A percentile compares a stretch with the other conserved stretches of the same genome.
Evolutionary conservation across 345 rosid species (phyloP).

Genomic region (Gossypium australe): DNA sequence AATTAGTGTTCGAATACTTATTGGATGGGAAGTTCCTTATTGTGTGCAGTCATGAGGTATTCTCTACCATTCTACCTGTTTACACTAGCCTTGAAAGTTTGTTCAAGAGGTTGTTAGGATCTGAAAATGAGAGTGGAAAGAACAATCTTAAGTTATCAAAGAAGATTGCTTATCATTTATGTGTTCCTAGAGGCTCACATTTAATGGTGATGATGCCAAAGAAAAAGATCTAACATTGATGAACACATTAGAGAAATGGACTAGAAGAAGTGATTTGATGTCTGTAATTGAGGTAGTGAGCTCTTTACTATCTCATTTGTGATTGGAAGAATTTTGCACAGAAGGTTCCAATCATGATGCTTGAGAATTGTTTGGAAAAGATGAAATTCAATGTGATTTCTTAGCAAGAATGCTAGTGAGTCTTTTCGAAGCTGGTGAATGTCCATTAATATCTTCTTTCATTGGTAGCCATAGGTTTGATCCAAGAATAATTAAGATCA

Average conservation of each 20-base stretch:
- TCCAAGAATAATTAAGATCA: background rate
- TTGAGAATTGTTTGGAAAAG: background rate
- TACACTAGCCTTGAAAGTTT: background rate
- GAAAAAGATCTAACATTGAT: background rate
- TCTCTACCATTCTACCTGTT: background rate
- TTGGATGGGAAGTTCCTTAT: background rate
- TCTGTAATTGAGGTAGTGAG: background rate
- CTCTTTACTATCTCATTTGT: background rate
- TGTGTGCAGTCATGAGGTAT: background rate
- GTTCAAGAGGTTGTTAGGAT: background rate
- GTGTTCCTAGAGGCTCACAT: background rate
- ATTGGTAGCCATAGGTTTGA: background rate
- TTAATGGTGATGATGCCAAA: background rate
- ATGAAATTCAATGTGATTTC: background rate
- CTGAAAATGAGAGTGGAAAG: background rate
- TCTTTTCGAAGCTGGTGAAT: background rate
- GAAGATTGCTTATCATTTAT: background rate
- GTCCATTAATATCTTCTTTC: background rate
- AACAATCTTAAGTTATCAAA: background rate
- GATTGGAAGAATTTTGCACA: background rate
- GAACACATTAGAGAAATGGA: background rate
- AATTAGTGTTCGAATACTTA: background rate
- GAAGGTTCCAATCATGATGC: background rate
- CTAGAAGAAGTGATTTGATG: background rate
- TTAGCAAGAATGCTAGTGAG: background rate